Conservation (phyloP, 306 rosid genomes). For the Crotalaria pallida region DNA sequence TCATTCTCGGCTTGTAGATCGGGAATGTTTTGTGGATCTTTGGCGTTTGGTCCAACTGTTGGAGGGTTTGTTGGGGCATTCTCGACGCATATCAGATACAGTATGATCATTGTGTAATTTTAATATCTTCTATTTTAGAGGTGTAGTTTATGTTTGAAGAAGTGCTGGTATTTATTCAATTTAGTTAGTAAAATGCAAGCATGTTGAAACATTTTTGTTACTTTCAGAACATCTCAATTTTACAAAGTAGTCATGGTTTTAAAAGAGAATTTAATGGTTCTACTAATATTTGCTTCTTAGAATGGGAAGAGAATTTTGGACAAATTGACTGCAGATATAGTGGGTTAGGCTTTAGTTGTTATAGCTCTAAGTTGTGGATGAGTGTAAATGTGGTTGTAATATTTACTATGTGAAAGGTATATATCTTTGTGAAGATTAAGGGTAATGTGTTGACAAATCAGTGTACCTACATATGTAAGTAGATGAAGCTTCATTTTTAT, state of each 20-base stretch:
- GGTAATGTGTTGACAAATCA: too few relatives aligned
- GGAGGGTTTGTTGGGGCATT: too few relatives aligned
- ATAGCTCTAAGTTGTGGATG: not conserved
- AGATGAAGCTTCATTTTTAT: too few relatives aligned
- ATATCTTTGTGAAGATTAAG: too few relatives aligned
- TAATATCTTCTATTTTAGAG: not conserved
- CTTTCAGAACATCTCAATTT: not conserved
- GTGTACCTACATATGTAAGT: too few relatives aligned
- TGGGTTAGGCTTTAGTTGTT: conserved; percentile 22
- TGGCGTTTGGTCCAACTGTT: too few relatives aligned
- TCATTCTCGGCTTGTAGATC: too few relatives aligned
- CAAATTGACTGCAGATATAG: conserved; percentile 36
- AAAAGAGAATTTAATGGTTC: not conserved
- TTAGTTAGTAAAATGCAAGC: not conserved
- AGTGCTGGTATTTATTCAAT: not conserved
- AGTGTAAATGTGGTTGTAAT: not conserved
- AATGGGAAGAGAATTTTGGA: conserved; percentile 32
- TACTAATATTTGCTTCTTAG: conserved; percentile 25
- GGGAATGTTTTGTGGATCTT: too few relatives aligned
- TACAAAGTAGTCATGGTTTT: not conserved
- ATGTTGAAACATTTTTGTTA: not conserved
- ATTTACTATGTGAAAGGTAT: not conserved
- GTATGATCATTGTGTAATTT: too few relatives aligned
- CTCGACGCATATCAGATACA: too few relatives aligned
- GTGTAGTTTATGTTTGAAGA: not conserved